Percentiles rank a stretch among this genome's conserved stretches.
Conservation (phyloP, 2,329 filamentous ascomycete genomes). For the Rutstroemia sydowiana region DNA sequence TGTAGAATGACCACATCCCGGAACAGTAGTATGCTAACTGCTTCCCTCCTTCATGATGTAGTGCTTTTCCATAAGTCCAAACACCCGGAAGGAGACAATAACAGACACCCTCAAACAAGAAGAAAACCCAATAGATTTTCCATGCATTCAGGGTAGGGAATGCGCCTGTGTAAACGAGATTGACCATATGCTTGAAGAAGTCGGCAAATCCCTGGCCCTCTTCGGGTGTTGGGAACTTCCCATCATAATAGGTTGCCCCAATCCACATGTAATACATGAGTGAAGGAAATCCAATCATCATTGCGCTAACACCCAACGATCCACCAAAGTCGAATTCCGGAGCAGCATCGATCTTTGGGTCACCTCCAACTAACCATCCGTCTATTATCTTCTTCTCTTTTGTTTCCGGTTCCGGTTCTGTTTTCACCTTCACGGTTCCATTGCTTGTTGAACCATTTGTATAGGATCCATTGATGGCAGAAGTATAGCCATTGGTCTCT, state of each 20-base stretch:
- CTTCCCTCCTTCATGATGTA: conserved; percentile 74
- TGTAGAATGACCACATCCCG: conserved; percentile 78
- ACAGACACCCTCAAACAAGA: conserved; percentile 73
- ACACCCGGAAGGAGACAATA: conserved; percentile 86
- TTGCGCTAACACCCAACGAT: conserved; percentile 65
- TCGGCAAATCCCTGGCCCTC: conserved; percentile 60
- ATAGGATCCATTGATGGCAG: conserved; percentile 8
- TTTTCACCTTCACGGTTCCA: conserved; percentile 9
- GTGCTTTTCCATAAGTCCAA: conserved; percentile 78
- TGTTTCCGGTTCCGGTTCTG: no score
- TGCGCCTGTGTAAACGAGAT: conserved; percentile 73
- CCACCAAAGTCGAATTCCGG: conserved; percentile 80
- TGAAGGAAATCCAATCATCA: conserved; percentile 90
- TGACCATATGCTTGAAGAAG: conserved; percentile 63
- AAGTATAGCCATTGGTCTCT: conserved; percentile 6
- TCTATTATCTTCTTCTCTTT: conserved; percentile 34
- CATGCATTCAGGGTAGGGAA: conserved; percentile 79
- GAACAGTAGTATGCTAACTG: conserved; percentile 94
- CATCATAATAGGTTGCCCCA: conserved; percentile 86
- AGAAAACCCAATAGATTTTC: conserved; percentile 91
- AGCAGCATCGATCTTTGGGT: conserved; percentile 56
- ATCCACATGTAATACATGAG: conserved; percentile 99
- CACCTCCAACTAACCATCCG: conserved; percentile 51
- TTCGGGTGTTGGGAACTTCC: conserved; percentile 63
- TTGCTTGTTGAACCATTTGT: conserved; percentile 8